Evolutionary conservation across 768 basidiomycete genomes (phyloP).

Genomic region (Lyophyllum decastes): DNA sequence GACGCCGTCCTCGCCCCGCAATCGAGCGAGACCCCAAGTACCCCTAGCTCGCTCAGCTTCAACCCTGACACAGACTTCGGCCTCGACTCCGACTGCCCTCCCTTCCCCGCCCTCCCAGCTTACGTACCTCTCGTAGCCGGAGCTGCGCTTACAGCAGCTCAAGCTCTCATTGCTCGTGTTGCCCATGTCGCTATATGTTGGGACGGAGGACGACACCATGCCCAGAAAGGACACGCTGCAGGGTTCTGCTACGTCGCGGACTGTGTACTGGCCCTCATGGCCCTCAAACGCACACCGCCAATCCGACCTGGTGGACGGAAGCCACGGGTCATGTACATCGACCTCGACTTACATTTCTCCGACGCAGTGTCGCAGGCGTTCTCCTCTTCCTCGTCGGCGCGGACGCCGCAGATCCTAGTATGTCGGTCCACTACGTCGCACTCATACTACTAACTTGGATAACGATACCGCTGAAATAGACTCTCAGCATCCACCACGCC

Average conservation of each 20-base stretch:
- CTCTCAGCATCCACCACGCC: slow-evolving; percentile 83
- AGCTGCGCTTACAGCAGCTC: slow-evolving; percentile 74
- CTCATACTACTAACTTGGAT: not conserved
- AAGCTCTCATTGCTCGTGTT: slow-evolving; percentile 48
- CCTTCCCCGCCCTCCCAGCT: slow-evolving; percentile 64
- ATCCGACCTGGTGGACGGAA: slow-evolving; percentile 26
- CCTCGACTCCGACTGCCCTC: slow-evolving; percentile 66
- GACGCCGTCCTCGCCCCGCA: slow-evolving; percentile 50
- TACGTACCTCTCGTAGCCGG: slow-evolving; percentile 79
- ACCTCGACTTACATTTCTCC: slow-evolving; percentile 90
- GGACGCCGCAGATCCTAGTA: slow-evolving; percentile 49
- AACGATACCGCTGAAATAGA: slow-evolving; percentile 39
- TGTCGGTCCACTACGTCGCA: slow-evolving; percentile 8
- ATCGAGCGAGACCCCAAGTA: slow-evolving; percentile 18
- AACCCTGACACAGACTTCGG: slow-evolving; percentile 30
- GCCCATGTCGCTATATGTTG: slow-evolving; percentile 77
- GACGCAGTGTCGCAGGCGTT: slow-evolving; percentile 88
- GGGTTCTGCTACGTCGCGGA: slow-evolving; percentile 97
- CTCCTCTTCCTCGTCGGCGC: slow-evolving; percentile 36
- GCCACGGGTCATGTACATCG: slow-evolving; percentile 84
- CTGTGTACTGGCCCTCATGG: slow-evolving; percentile 77
- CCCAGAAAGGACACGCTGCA: slow-evolving; percentile 72
- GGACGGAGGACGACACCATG: slow-evolving; percentile 95
- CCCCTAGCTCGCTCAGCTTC: not conserved
- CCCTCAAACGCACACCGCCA: slow-evolving; percentile 49